Evolutionary conservation across 768 basidiomycete genomes (phyloP).

Genomic region (Pisolithus orientalis): DNA sequence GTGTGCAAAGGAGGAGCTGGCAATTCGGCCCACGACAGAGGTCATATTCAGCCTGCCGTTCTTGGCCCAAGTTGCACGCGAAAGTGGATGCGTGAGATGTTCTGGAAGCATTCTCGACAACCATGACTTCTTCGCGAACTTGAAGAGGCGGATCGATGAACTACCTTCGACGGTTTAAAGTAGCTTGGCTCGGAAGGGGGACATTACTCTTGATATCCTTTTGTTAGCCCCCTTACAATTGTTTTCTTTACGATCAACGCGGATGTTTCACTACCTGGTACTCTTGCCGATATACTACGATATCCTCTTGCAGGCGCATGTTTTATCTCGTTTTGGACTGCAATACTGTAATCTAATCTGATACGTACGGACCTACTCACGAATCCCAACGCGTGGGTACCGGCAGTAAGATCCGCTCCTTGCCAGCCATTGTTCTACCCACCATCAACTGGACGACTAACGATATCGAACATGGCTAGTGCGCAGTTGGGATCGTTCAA

Average conservation of each 20-base stretch:
- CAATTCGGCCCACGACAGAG: conserved; percentile 47
- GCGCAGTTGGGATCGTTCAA: conserved; percentile 84
- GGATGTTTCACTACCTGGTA: too few relatives aligned
- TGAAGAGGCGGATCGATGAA: conserved; percentile 55
- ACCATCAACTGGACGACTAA: neutral
- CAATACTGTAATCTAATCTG: neutral
- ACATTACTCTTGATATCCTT: too few relatives aligned
- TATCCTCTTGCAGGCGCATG: too few relatives aligned
- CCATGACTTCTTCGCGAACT: conserved; percentile 43
- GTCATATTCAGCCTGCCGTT: conserved; percentile 58
- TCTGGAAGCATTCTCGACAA: conserved; percentile 60
- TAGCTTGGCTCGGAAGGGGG: neutral
- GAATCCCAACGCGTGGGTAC: neutral
- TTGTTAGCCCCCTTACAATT: too few relatives aligned
- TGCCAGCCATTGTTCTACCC: neutral
- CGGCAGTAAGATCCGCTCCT: conserved; percentile 12
- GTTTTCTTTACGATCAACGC: too few relatives aligned
- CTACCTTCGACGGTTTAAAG: conserved; percentile 38
- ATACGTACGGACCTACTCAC: neutral
- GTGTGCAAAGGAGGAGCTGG: conserved; percentile 53
- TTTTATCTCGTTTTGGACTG: too few relatives aligned
- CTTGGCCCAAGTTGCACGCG: conserved; percentile 44
- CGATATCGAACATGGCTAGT: conserved; percentile 41
- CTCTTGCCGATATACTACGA: too few relatives aligned
- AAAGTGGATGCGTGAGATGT: conserved; percentile 55